Conservation (phyloP, 2,329 filamentous ascomycete species). For the Neonectria coccinea region DNA sequence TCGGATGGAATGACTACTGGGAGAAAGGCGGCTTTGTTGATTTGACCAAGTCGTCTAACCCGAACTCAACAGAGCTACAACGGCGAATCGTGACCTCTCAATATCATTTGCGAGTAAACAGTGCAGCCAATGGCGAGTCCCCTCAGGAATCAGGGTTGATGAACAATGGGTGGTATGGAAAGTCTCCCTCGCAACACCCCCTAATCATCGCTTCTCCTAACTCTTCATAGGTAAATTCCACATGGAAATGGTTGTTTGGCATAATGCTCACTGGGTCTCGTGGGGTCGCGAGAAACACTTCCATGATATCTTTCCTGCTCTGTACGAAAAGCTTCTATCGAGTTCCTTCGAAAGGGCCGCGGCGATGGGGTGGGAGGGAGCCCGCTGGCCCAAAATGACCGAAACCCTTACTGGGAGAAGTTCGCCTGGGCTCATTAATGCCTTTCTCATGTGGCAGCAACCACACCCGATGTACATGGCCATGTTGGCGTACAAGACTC, state of each 20-base stretch:
- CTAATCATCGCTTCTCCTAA: not conserved
- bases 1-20: constrained; percentile 54
- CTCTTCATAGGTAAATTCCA: constrained; percentile 51
- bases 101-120: constrained; percentile 58
- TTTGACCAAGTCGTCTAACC: constrained; percentile 50
- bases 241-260: constrained; percentile 59
- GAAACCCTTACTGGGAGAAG: constrained; percentile 42
- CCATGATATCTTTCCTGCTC: constrained; percentile 52
- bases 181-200: not conserved
- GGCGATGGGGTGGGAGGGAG: constrained; percentile 57
- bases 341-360: constrained; percentile 53
- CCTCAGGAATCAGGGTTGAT: constrained; percentile 59
- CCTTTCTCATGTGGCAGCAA: constrained; percentile 70
- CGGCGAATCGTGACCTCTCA: constrained; percentile 58
- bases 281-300: constrained; percentile 55
- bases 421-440: constrained; percentile 68
- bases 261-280: constrained; percentile 54
- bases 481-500: constrained; percentile 55
- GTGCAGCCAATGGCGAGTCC: constrained; percentile 51
- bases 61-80: constrained; percentile 56
- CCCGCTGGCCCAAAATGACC: constrained; percentile 56
- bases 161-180: constrained; percentile 61
- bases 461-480: constrained; percentile 72
- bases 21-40: constrained; percentile 56
- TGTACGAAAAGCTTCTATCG: constrained; percentile 60